Percentiles rank a stretch among this genome's conserved stretches.
Evolutionary conservation across 805 yeast genomes (phyloP).

Genomic region (Candida silvicultrix): DNA sequence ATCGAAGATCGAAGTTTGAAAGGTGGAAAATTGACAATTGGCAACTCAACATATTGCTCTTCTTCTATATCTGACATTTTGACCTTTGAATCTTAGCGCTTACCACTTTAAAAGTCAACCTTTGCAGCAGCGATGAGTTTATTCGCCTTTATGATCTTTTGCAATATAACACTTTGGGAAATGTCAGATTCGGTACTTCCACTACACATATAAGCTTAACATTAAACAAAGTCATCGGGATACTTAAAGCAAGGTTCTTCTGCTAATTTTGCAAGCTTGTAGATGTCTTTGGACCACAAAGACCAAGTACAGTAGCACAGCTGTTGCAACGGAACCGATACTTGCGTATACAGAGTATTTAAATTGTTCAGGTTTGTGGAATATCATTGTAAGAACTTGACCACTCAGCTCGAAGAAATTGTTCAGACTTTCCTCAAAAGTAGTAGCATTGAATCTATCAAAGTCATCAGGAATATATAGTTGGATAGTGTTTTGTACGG

Average conservation of each 20-base stretch:
- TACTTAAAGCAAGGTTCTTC: too few species aligned
- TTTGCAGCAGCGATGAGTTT: too few species aligned
- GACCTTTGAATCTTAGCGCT: neutral
- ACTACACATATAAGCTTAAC: neutral
- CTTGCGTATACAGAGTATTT: slow-evolving; percentile 21
- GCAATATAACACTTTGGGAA: neutral
- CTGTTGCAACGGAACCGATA: slow-evolving; percentile 6
- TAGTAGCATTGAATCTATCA: slow-evolving; percentile 27
- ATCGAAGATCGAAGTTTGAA: slow-evolving; percentile 69
- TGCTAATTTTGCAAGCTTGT: neutral
- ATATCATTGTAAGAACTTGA: slow-evolving; percentile 24
- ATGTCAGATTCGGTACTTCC: neutral
- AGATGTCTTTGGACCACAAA: slow-evolving; percentile 4
- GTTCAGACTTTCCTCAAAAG: slow-evolving; percentile 28
- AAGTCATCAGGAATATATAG: slow-evolving; percentile 25
- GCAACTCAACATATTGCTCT: slow-evolving; percentile 30
- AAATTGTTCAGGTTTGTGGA: slow-evolving; percentile 23
- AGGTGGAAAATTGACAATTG: slow-evolving; percentile 69
- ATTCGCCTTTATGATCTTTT: neutral
- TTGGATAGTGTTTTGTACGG: slow-evolving; percentile 28
- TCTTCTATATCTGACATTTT: slow-evolving; percentile 1
- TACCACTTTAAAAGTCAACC: too few species aligned
- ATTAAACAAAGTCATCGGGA: too few species aligned
- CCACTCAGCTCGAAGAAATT: slow-evolving; percentile 24
- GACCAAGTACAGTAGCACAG: slow-evolving; percentile 2